Evolutionary conservation across 2,329 filamentous ascomycete species (phyloP).

Genomic region (Fusarium coicis): DNA sequence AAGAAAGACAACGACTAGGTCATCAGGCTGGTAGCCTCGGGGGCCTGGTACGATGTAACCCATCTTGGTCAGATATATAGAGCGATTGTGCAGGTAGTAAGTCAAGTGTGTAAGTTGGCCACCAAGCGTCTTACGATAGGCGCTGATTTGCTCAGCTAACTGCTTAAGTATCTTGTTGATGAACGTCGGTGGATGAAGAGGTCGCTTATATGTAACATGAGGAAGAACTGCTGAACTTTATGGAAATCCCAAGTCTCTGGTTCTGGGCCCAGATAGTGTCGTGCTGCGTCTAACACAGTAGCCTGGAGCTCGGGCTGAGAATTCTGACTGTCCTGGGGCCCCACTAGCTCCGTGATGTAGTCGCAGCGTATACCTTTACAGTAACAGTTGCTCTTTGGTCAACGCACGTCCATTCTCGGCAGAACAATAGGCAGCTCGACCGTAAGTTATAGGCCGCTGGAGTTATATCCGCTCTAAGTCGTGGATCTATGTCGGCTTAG

Average conservation of each 20-base stretch:
- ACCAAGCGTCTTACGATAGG: background rate
- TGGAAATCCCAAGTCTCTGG: background rate
- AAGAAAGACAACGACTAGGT: background rate
- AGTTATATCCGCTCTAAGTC: conserved; percentile 1
- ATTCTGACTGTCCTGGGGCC: background rate
- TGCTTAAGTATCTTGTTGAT: background rate
- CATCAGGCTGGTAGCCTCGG: background rate
- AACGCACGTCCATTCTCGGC: background rate
- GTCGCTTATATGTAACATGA: background rate
- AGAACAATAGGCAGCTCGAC: background rate
- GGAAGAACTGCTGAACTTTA: background rate
- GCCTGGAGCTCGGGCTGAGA: background rate
- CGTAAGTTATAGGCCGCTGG: background rate
- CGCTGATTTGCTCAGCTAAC: background rate
- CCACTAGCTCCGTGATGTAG: background rate
- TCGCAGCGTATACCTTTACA: background rate
- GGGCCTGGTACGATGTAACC: background rate
- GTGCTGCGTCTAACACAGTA: background rate
- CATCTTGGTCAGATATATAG: background rate
- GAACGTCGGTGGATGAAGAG: background rate
- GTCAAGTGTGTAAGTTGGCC: background rate
- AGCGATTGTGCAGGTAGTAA: background rate
- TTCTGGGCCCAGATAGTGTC: background rate
- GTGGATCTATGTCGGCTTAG: background rate
- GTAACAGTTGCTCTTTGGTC: background rate